A percentile compares a stretch with the other conserved stretches of the same genome.
phyloP scores from a whole-genome alignment of 192 early-diverging fungal genomes.

The Rhizophlyctis rosea region DNA sequence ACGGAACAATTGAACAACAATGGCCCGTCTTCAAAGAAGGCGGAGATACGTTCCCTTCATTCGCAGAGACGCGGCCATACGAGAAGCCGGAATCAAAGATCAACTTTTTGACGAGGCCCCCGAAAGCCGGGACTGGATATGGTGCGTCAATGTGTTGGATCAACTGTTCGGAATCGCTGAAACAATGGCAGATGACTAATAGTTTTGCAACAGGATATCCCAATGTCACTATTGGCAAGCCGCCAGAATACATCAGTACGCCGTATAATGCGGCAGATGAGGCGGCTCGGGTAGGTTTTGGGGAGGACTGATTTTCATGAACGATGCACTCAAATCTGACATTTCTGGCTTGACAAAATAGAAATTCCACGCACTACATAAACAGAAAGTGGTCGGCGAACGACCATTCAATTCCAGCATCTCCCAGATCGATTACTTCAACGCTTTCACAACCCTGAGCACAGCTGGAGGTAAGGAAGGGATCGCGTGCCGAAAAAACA shows the following conservation, averaged over 20 bases:
- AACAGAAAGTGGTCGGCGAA: conserved; percentile 43
- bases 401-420: conserved; percentile 42
- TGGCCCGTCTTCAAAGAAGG: conserved; percentile 47
- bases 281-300: conserved; percentile 18
- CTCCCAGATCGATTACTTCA: conserved; percentile 44
- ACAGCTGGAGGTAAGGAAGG: neutral
- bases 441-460: conserved; percentile 28
- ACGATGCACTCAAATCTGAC: neutral
- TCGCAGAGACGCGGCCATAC: conserved; percentile 19
- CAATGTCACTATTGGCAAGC: conserved; percentile 54
- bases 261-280: conserved; percentile 39
- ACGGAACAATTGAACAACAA: conserved; percentile 57
- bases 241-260: conserved; percentile 47
- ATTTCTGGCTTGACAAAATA: too few relatives aligned
- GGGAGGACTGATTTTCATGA: neutral
- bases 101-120: conserved; percentile 51
- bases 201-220: conserved; percentile 39
- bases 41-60: conserved; percentile 9
- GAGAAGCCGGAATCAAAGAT: conserved; percentile 33
- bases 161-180: conserved; percentile 10
- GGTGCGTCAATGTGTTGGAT: conserved; percentile 24
- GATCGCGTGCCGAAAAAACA: too few relatives aligned
- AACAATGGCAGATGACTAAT: neutral
- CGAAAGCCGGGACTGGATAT: conserved; percentile 54
- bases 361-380: conserved; percentile 38